These are phyloP conservation scores for Pneumocystis oryctolagi DNA, from an alignment of 1,139 yeast genomes.

Conservation along the genomic window DNA sequence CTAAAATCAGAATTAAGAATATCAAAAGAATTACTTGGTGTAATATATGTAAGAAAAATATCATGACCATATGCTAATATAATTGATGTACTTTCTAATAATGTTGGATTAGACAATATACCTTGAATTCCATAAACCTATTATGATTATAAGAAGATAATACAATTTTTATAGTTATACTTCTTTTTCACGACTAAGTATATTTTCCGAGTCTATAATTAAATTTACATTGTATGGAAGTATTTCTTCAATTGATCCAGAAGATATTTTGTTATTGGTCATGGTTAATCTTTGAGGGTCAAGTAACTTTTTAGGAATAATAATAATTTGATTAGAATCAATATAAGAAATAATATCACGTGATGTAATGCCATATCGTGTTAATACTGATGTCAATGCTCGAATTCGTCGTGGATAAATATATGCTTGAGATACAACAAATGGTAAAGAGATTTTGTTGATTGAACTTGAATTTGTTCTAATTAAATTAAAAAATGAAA, in stretches of 20 bases:
- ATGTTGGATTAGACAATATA: constrained; percentile 42
- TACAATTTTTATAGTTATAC: not conserved
- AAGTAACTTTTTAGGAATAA: constrained; percentile 43
- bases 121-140: constrained; percentile 20
- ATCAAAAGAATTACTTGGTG: constrained; percentile 80
- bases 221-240: constrained; percentile 49
- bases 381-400: constrained; percentile 42
- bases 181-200: constrained; percentile 28
- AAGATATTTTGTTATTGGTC: constrained; percentile 39
- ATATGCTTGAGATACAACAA: constrained; percentile 40
- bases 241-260: constrained; percentile 47
- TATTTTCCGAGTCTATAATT: constrained; percentile 32
- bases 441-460: constrained; percentile 30
- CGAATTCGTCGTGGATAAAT: constrained; percentile 43
- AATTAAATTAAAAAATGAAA: not conserved
- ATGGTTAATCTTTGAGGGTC: constrained; percentile 32
- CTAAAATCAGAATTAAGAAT: constrained; percentile 54
- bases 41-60: constrained; percentile 57
- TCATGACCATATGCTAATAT: constrained; percentile 54
- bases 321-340: constrained; percentile 47
- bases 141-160: constrained; percentile 20
- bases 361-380: constrained; percentile 60
- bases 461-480: constrained; percentile 27
- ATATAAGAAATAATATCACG: constrained; percentile 46
- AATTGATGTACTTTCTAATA: constrained; percentile 66